These are phyloP conservation scores for Teratosphaeria destructans DNA, from an alignment of 2,329 filamentous ascomycete species.

Conservation along the genomic window DNA sequence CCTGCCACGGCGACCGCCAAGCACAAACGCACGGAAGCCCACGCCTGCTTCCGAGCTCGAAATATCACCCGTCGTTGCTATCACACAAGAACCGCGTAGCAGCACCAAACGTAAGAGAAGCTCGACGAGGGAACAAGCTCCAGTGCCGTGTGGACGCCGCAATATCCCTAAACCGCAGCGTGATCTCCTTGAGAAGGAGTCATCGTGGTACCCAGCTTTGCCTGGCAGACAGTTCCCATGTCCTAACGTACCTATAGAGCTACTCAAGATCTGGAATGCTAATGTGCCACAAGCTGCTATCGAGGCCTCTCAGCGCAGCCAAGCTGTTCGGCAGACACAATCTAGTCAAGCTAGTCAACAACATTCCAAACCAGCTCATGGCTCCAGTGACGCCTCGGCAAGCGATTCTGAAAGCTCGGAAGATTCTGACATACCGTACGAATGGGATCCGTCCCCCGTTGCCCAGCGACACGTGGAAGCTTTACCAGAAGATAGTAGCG, in stretches of 20 bases:
- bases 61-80: not conserved
- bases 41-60: not conserved
- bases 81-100: not conserved
- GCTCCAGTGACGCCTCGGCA: not conserved
- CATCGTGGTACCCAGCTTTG: slow-evolving; percentile 30
- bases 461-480: not conserved
- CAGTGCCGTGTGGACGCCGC: slow-evolving; percentile 13
- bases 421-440: not conserved
- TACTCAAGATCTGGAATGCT: slow-evolving; percentile 21
- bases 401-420: not conserved
- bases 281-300: not conserved
- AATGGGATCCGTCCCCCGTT: not conserved
- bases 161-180: slow-evolving; percentile 38
- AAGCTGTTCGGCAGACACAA: not conserved
- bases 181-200: slow-evolving; percentile 35
- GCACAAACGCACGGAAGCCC: not conserved
- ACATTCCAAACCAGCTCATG: not conserved
- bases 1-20: not conserved
- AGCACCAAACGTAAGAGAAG: slow-evolving; percentile 1
- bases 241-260: slow-evolving; percentile 29
- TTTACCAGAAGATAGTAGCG: not conserved
- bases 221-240: slow-evolving; percentile 26
- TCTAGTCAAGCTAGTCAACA: not conserved
- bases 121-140: not conserved
- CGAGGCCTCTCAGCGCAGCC: not conserved